phyloP scores from a whole-genome alignment of 305 asterid species.

The Solanum hybrid region DNA sequence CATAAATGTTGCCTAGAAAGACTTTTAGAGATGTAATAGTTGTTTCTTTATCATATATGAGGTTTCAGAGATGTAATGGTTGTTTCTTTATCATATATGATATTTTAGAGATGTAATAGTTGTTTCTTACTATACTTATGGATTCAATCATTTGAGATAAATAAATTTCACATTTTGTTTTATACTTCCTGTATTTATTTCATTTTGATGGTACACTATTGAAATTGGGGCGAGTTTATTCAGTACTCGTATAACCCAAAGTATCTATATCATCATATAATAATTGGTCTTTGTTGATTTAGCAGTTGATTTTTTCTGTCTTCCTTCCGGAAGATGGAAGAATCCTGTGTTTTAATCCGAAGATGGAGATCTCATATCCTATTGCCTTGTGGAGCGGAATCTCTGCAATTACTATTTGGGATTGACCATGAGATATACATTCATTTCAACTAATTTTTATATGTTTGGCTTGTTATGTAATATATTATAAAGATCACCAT shows the following conservation, averaged over 20 bases:
- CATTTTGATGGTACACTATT: neutral
- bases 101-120: neutral
- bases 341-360: neutral
- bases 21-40: no score
- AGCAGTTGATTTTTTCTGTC: neutral
- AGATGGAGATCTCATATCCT: conserved; percentile 9
- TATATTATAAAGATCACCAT: neutral
- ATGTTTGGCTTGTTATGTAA: neutral
- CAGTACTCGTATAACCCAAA: neutral
- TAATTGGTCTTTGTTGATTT: neutral
- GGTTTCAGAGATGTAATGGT: neutral
- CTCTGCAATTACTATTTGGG: conserved; percentile 13
- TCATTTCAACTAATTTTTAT: neutral
- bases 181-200: fast-evolving
- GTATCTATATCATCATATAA: neutral
- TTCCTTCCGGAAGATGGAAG: neutral
- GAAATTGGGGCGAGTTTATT: neutral
- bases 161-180: neutral
- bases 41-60: neutral
- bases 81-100: neutral
- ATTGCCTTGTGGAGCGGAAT: conserved; percentile 6
- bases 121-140: neutral
- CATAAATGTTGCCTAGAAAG: no score
- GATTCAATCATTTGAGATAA: neutral
- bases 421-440: conserved; percentile 4